A percentile compares a stretch with the other conserved stretches of the same genome.
Evolutionary conservation across 2,329 filamentous ascomycete species (phyloP).

Genomic region (Septoria linicola): DNA sequence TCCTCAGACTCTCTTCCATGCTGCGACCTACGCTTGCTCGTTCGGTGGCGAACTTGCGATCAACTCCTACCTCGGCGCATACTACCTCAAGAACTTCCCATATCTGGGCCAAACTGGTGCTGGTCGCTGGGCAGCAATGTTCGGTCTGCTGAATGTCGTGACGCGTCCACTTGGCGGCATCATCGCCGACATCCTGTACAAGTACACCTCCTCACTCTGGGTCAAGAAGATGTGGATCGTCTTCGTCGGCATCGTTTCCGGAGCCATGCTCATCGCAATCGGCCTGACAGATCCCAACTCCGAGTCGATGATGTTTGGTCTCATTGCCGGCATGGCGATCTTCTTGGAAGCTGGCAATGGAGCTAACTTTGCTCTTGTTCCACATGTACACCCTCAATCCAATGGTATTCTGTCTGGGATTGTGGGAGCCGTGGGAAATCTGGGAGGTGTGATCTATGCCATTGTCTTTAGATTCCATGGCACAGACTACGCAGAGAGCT

Average conservation of each 20-base stretch:
- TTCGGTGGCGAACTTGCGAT: slow-evolving; percentile 61
- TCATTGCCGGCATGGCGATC: slow-evolving; percentile 73
- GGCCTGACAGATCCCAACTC: slow-evolving; percentile 61
- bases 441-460: slow-evolving; percentile 81
- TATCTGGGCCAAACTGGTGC: slow-evolving; percentile 37
- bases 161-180: slow-evolving; percentile 66
- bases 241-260: slow-evolving; percentile 55
- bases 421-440: slow-evolving; percentile 75
- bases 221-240: slow-evolving; percentile 63
- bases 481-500: slow-evolving; percentile 64
- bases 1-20: slow-evolving; percentile 54
- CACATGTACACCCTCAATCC: slow-evolving; percentile 77
- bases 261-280: slow-evolving; percentile 60
- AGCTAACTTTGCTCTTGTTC: slow-evolving; percentile 80
- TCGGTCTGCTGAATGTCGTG: slow-evolving; percentile 69
- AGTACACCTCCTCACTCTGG: slow-evolving; percentile 54
- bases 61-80: slow-evolving; percentile 59
- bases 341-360: slow-evolving; percentile 85
- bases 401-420: slow-evolving; percentile 77
- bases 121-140: slow-evolving; percentile 67
- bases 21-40: slow-evolving; percentile 57
- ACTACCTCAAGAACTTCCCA: slow-evolving; percentile 58
- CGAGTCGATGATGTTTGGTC: slow-evolving; percentile 67
- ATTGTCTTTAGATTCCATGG: slow-evolving; percentile 76
- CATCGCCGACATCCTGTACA: slow-evolving; percentile 57